phyloP scores from a whole-genome alignment of 2,329 filamentous ascomycete species.

The Alternaria gansuensis region DNA sequence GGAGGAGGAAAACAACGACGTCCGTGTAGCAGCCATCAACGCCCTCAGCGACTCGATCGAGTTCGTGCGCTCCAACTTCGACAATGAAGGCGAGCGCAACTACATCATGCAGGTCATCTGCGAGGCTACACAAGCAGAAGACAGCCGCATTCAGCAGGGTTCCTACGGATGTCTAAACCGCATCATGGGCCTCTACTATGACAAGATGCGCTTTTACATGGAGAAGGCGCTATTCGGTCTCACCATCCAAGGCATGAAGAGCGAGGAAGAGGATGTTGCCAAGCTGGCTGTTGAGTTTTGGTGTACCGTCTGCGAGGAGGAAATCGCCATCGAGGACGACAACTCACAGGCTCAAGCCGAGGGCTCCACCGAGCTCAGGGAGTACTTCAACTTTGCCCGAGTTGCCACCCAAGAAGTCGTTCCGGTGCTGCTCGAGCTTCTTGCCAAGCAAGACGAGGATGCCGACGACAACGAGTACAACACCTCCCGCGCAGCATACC shows the following conservation, averaged over 20 bases:
- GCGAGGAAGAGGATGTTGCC: constrained; percentile 93
- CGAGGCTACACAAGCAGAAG: constrained; percentile 94
- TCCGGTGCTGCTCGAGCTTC: constrained; percentile 84
- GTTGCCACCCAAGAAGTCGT: constrained; percentile 95
- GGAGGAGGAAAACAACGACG: constrained; percentile 90
- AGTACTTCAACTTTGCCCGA: constrained; percentile 94
- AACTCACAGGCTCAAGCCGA: constrained; percentile 79
- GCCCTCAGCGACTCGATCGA: constrained; percentile 96
- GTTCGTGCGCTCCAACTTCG: constrained; percentile 98
- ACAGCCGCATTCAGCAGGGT: constrained; percentile 90
- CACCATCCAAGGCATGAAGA: constrained; percentile 99
- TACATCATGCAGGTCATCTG: constrained; percentile 99
- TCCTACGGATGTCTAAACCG: constrained; percentile 97
- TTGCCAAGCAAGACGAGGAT: constrained; percentile 98
- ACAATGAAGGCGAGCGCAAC: constrained; percentile 98
- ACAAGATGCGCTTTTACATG: constrained; percentile 99
- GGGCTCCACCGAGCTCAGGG: constrained; percentile 82
- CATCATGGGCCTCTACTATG: constrained; percentile 98
- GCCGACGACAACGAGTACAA: constrained; percentile 98
- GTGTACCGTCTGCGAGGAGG: constrained; percentile 99
- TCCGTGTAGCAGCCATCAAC: constrained; percentile 90
- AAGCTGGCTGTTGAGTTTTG: constrained; percentile 99
- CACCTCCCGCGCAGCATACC: constrained; percentile 91
- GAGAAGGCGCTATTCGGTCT: constrained; percentile 98
- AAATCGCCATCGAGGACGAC: constrained; percentile 97